These are phyloP conservation scores for Gloeophyllum trabeum DNA, from an alignment of 768 basidiomycete genomes.

Conservation along the genomic window DNA sequence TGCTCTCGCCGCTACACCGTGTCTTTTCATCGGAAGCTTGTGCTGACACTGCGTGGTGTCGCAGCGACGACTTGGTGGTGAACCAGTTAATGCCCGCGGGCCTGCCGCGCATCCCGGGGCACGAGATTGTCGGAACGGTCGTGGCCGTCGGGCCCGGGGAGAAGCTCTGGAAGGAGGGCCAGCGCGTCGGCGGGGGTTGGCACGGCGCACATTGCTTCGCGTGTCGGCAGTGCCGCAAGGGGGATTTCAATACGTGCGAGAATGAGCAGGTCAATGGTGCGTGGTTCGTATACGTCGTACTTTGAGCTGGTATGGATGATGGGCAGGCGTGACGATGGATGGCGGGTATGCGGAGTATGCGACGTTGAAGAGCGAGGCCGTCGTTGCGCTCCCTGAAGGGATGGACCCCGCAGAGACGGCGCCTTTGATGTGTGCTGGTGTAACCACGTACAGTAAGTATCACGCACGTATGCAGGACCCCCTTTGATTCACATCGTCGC, in stretches of 20 bases:
- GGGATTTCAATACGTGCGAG: constrained; percentile 14
- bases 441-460: constrained; percentile 23
- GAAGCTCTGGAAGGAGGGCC: constrained; percentile 13
- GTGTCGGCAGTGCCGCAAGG: constrained; percentile 14
- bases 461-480: no score
- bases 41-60: no score
- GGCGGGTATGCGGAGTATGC: constrained; percentile 19
- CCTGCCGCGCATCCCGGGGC: constrained; percentile 14
- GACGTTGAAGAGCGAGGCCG: constrained; percentile 13
- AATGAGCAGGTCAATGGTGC: constrained; percentile 12
- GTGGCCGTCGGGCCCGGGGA: constrained; percentile 12
- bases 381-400: constrained; percentile 12
- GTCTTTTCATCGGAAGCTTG: no score
- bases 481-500: not conserved
- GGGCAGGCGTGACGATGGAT: constrained; percentile 13
- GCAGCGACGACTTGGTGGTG: constrained; percentile 8
- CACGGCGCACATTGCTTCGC: constrained; percentile 15
- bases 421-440: constrained; percentile 23
- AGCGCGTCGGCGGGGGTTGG: constrained; percentile 20
- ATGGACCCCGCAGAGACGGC: constrained; percentile 16
- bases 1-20: no score
- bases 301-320: not conserved
- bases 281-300: not conserved
- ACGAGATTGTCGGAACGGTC: constrained; percentile 17
- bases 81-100: constrained; percentile 7